Percentiles rank a stretch among this genome's conserved stretches.
These are phyloP conservation scores for Xylaria telfairii DNA, from an alignment of 495 filamentous ascomycete genomes.

Conservation along the genomic window DNA sequence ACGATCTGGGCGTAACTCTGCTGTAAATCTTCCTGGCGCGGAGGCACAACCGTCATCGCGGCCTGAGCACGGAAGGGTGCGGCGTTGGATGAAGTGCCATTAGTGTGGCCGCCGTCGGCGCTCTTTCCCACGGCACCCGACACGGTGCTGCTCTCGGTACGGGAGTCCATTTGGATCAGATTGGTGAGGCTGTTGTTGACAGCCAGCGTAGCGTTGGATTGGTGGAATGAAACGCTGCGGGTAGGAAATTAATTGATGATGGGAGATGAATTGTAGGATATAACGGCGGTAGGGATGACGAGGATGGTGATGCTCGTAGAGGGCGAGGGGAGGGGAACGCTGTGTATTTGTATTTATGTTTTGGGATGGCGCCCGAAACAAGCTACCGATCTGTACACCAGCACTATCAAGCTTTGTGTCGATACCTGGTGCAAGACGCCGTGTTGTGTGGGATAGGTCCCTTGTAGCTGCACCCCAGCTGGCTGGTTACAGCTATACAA, in stretches of 20 bases:
- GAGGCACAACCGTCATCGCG: slow-evolving; percentile 80
- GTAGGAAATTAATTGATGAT: background rate
- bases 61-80: slow-evolving; percentile 49
- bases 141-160: slow-evolving; percentile 30
- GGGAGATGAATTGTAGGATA: background rate
- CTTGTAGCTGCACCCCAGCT: background rate
- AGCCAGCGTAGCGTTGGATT: slow-evolving; percentile 19
- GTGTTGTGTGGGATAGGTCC: background rate
- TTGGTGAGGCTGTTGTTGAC: slow-evolving; percentile 13
- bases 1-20: slow-evolving; percentile 83
- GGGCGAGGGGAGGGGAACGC: background rate
- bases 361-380: background rate
- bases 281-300: background rate
- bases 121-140: slow-evolving; percentile 24
- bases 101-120: slow-evolving; percentile 30
- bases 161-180: slow-evolving; percentile 20
- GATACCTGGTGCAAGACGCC: background rate
- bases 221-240: background rate
- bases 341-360: slow-evolving; percentile 15
- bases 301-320: background rate
- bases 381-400: background rate
- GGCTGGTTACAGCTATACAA: background rate
- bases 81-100: slow-evolving; percentile 27
- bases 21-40: slow-evolving; percentile 83
- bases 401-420: background rate